Conservation (phyloP, 2,329 filamentous ascomycete genomes). For the Parastagonospora avenae region DNA sequence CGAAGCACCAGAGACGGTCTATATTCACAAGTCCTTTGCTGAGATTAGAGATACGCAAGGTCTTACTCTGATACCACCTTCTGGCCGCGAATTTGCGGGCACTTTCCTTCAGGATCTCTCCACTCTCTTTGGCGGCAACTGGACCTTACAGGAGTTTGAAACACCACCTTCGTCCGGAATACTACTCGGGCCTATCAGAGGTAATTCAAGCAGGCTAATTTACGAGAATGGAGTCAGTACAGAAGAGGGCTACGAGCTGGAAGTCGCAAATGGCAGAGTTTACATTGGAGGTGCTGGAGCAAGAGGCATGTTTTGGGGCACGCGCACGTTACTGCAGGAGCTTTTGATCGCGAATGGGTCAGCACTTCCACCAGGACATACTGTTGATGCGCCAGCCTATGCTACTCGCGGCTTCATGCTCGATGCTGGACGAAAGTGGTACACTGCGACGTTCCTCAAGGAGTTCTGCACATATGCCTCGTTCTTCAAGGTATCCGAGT, state of each 20-base stretch:
- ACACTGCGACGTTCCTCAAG: slow-evolving; percentile 49
- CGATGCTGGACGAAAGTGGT: slow-evolving; percentile 54
- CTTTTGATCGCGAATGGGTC: slow-evolving; percentile 44
- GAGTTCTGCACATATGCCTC: slow-evolving; percentile 53
- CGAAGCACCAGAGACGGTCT: slow-evolving; percentile 43
- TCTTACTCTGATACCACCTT: slow-evolving; percentile 59
- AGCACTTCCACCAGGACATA: slow-evolving; percentile 31
- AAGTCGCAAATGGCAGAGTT: slow-evolving; percentile 41
- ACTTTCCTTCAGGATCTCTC: slow-evolving; percentile 55
- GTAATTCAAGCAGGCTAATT: slow-evolving; percentile 36
- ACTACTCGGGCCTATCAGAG: slow-evolving; percentile 47
- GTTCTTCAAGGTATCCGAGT: slow-evolving; percentile 57
- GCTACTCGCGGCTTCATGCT: slow-evolving; percentile 53
- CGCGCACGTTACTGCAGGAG: slow-evolving; percentile 53
- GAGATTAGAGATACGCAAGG: slow-evolving; percentile 51
- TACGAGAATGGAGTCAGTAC: slow-evolving; percentile 56
- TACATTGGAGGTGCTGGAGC: slow-evolving; percentile 51
- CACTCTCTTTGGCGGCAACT: slow-evolving; percentile 48
- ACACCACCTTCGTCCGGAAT: slow-evolving; percentile 49
- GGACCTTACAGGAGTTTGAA: slow-evolving; percentile 50
- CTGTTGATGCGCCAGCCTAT: slow-evolving; percentile 52
- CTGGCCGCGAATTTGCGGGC: slow-evolving; percentile 55
- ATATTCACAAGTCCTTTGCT: slow-evolving; percentile 50
- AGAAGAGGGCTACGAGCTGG: slow-evolving; percentile 58
- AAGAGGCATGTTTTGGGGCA: slow-evolving; percentile 56